Evolutionary conservation across 208 protist species (phyloP).

Genomic region (Novymonas esmeraldas): DNA sequence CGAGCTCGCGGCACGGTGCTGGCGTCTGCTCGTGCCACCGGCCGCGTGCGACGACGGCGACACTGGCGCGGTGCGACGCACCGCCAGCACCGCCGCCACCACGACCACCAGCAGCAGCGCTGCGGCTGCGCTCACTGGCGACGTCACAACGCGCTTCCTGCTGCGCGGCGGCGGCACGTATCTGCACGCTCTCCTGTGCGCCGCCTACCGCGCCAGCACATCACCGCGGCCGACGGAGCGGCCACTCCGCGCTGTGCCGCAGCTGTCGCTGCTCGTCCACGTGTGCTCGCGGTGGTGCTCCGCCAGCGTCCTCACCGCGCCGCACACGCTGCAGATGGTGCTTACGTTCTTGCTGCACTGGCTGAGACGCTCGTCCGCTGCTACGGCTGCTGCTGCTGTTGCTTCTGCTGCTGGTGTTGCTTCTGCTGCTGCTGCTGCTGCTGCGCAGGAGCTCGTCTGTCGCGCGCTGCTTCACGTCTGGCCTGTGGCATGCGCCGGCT

Average conservation of each 20-base stretch:
- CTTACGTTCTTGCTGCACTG: conserved; percentile 18
- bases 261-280: conserved; percentile 14
- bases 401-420: too few relatives aligned
- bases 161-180: conserved; percentile 19
- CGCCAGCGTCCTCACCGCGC: conserved; percentile 8
- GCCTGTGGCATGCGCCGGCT: conserved; percentile 22
- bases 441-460: conserved; percentile 30
- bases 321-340: conserved; percentile 14
- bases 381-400: too few relatives aligned
- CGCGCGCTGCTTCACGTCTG: conserved; percentile 57
- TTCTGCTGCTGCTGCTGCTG: too few relatives aligned
- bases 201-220: conserved; percentile 10
- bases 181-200: conserved; percentile 24
- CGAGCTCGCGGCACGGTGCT: too few relatives aligned
- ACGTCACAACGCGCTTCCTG: conserved; percentile 13
- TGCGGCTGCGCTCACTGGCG: conserved; percentile 3
- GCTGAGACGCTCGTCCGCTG: conserved; percentile 3
- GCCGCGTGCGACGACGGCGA: too few relatives aligned
- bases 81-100: too few relatives aligned
- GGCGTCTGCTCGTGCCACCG: too few relatives aligned
- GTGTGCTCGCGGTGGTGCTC: conserved; percentile 25
- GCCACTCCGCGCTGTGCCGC: conserved; percentile 8
- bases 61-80: too few relatives aligned
- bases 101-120: too few relatives aligned
- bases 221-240: conserved; percentile 13